phyloP scores from a whole-genome alignment of 1,284 basidiomycete species.

The Apiotrichum veenhuisii region DNA sequence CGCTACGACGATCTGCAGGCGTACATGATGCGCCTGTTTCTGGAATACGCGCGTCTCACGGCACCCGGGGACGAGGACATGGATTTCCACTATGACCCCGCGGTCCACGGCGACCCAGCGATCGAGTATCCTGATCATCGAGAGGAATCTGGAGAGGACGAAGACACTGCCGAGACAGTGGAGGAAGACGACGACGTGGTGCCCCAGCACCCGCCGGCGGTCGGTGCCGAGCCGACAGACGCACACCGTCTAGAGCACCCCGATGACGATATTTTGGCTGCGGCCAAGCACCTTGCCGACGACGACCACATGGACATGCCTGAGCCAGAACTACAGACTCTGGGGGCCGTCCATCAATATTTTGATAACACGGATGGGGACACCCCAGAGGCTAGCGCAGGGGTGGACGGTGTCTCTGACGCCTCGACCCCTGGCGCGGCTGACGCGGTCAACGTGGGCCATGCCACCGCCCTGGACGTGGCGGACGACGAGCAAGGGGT shows the following conservation, averaged over 20 bases:
- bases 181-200: not conserved
- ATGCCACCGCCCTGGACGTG: too few species aligned
- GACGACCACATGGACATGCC: not conserved
- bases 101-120: slow-evolving; percentile 4
- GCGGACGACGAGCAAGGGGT: not conserved
- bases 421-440: not conserved
- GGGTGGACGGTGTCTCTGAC: not conserved
- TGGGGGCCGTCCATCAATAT: too few species aligned
- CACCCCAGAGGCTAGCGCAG: too few species aligned
- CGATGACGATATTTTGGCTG: not conserved
- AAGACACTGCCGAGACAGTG: not conserved
- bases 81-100: slow-evolving; percentile 14
- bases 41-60: slow-evolving; percentile 43
- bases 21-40: slow-evolving; percentile 47
- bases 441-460: too few species aligned
- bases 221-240: not conserved
- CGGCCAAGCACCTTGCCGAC: too few species aligned
- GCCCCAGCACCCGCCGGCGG: not conserved
- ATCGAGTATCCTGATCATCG: not conserved
- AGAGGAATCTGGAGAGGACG: not conserved
- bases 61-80: slow-evolving; percentile 9
- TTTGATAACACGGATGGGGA: too few species aligned
- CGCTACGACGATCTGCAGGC: slow-evolving; percentile 46
- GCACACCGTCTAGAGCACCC: not conserved
- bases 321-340: not conserved